Conservation (phyloP, 2,329 filamentous ascomycete species). For the Thermothelomyces thermophilus region DNA sequence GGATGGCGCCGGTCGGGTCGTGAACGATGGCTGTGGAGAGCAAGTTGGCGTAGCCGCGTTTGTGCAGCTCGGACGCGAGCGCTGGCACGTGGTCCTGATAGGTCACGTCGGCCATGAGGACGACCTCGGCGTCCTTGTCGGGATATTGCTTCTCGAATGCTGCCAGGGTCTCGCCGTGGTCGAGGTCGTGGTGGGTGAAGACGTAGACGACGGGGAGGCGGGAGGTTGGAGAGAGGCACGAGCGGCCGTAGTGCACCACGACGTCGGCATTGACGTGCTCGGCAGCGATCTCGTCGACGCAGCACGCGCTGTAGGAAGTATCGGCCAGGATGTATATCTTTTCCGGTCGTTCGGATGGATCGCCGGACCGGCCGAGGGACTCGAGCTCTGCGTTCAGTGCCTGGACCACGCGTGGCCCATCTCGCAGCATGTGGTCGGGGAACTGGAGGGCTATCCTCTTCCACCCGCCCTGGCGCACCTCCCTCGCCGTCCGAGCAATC, state of each 20-base stretch:
- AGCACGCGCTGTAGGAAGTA: slow-evolving; percentile 95
- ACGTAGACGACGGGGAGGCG: slow-evolving; percentile 84
- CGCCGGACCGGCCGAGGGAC: slow-evolving; percentile 4
- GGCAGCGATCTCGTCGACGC: slow-evolving; percentile 92
- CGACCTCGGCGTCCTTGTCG: slow-evolving; percentile 55
- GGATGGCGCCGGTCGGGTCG: slow-evolving; percentile 71
- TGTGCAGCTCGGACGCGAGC: slow-evolving; percentile 48
- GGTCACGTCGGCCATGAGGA: slow-evolving; percentile 85
- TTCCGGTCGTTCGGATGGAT: slow-evolving; percentile 7
- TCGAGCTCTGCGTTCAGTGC: slow-evolving; percentile 41
- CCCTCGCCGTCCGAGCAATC: slow-evolving; percentile 67
- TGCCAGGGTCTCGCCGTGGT: slow-evolving; percentile 48
- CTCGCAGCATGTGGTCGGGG: slow-evolving; percentile 82
- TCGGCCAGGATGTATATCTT: slow-evolving; percentile 81
- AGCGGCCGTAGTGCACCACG: slow-evolving; percentile 88
- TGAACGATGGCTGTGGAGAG: slow-evolving; percentile 67
- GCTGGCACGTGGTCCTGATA: slow-evolving; percentile 67
- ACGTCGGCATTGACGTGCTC: slow-evolving; percentile 88
- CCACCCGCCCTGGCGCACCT: slow-evolving; percentile 69
- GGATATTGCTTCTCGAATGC: slow-evolving; percentile 65
- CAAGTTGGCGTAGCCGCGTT: slow-evolving; percentile 62
- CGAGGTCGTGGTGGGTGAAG: slow-evolving; percentile 69
- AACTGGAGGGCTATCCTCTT: slow-evolving; percentile 85
- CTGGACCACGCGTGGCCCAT: slow-evolving; percentile 74
- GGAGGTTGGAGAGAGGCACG: slow-evolving; percentile 85